Base-by-base conservation (phyloP, 2,329 filamentous ascomycete genomes). In the Cladosporium austrohemisphaericum region DNA sequence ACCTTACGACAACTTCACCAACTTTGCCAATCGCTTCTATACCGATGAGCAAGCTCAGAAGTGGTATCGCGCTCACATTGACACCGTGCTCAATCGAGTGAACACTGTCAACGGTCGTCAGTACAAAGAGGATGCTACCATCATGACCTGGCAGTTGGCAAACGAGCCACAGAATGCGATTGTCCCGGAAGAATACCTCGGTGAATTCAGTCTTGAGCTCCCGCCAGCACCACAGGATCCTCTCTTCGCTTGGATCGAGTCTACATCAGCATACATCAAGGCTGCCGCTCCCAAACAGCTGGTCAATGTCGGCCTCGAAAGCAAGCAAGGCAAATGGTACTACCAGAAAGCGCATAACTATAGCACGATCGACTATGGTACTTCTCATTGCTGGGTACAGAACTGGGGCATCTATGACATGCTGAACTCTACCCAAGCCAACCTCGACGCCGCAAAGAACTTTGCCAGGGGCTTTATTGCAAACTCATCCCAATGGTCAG, bases 71-170 rank as follows among this genome's bases (percentile, higher is more conserved):
- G 60, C 63, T 13, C 68, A 70, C 46, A 68, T 70, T 47, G 60
- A 60, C 46, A 65, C 60, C 0, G 64, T 70, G 7, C 61, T 68
- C 40, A 59, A 44, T n/a, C 58, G 68, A 1, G 57, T 55, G n/a
- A 70, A 70, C 51, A 66, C 63, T 1, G 55, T 69, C 6, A 70
- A 65, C 22, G 65, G 66, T 1, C 60, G 65, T 1, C 23, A 60
- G 1, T 70, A 70, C 53, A 65, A 52, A 5, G 62, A 69, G 25
- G 67, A 68, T 50, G 60, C 68, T 0, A 67, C 67, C 1, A 63
- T 70, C 43, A 70, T 70, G 67, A 69, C 68, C 13, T 70, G 68
- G 67, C 65, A 70, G 50, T 56, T 69, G 6, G 68, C 68, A 22
- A 70, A 70, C 41, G 68, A 70, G 49, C 68, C 68, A 3, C 68